A percentile compares a stretch with the other conserved stretches of the same genome.
Evolutionary conservation across 768 basidiomycete genomes (phyloP).

Genomic region (Strobilomyces dryophilus): DNA sequence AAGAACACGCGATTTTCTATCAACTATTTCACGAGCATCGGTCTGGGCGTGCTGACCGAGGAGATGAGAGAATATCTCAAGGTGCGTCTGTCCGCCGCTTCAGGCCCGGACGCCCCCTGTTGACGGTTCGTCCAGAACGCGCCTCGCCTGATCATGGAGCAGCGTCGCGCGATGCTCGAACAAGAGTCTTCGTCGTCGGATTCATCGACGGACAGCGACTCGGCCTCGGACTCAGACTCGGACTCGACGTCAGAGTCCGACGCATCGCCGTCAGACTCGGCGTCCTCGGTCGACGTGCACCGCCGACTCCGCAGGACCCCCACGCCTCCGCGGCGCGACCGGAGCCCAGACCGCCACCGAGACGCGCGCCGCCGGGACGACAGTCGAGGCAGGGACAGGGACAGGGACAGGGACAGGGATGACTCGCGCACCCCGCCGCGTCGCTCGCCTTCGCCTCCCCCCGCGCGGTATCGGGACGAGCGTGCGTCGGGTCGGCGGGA

Average conservation of each 20-base stretch:
- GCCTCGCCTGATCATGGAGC: constrained; percentile 89
- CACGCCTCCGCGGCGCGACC: constrained; percentile 30
- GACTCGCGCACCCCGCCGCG: constrained; percentile 33
- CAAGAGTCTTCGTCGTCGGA: constrained; percentile 48
- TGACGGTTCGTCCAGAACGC: constrained; percentile 65
- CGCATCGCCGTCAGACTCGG: constrained; percentile 37
- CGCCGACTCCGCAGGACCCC: constrained; percentile 28
- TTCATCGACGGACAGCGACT: constrained; percentile 29
- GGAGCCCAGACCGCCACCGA: constrained; percentile 18
- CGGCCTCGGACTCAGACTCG: constrained; percentile 28
- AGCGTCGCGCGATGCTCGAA: constrained; percentile 83
- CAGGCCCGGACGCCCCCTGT: not conserved
- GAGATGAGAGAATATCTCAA: constrained; percentile 96
- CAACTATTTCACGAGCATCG: constrained; percentile 97
- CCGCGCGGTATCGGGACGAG: constrained; percentile 22
- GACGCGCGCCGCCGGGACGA: constrained; percentile 14
- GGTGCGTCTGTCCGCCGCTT: constrained; percentile 40
- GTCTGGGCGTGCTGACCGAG: constrained; percentile 86
- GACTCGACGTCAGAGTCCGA: constrained; percentile 39
- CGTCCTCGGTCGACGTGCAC: constrained; percentile 32
- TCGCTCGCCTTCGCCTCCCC: constrained; percentile 25
- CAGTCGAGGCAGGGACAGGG: constrained; percentile 17
- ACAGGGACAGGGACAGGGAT: constrained; percentile 19
- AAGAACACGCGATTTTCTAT: constrained; percentile 95
- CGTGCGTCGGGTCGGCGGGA: constrained; percentile 19